Percentiles rank a stretch among this genome's conserved stretches.
These are phyloP conservation scores for Puccinia horiana DNA, from an alignment of 1,284 basidiomycete genomes.

Conservation along the genomic window DNA sequence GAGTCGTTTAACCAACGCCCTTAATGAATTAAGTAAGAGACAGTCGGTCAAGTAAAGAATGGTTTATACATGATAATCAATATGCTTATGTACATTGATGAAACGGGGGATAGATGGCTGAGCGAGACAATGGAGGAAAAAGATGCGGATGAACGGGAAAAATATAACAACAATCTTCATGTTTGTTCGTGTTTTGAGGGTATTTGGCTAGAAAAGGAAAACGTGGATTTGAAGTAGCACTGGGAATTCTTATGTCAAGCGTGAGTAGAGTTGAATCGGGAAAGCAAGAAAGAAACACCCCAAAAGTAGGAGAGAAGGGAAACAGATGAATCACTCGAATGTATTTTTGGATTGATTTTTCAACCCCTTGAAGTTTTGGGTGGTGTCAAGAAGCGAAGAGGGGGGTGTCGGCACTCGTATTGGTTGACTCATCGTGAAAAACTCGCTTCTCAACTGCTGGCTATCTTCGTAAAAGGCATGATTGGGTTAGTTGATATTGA, in stretches of 20 bases:
- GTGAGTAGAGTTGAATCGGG: background rate
- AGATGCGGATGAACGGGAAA: background rate
- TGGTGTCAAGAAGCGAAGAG: too few species aligned
- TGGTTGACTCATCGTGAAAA: background rate
- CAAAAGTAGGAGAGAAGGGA: too few species aligned
- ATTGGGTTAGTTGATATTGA: background rate
- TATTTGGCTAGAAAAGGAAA: background rate
- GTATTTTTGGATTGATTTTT: too few species aligned
- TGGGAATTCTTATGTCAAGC: background rate
- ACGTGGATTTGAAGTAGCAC: background rate
- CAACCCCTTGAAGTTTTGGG: too few species aligned
- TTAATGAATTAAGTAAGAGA: too few species aligned
- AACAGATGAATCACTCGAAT: too few species aligned
- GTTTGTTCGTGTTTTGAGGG: background rate
- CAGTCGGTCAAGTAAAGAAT: background rate
- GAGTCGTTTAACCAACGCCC: too few species aligned
- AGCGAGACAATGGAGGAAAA: too few species aligned
- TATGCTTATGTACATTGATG: background rate
- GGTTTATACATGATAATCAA: background rate
- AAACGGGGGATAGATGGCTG: background rate
- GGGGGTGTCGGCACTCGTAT: too few species aligned
- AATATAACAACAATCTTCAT: background rate
- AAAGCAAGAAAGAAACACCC: too few species aligned
- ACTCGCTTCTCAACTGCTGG: too few species aligned
- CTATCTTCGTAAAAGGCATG: background rate